Evolutionary conservation across 208 protist species (phyloP).

Genomic region (Herpetomonas tarakana): DNA sequence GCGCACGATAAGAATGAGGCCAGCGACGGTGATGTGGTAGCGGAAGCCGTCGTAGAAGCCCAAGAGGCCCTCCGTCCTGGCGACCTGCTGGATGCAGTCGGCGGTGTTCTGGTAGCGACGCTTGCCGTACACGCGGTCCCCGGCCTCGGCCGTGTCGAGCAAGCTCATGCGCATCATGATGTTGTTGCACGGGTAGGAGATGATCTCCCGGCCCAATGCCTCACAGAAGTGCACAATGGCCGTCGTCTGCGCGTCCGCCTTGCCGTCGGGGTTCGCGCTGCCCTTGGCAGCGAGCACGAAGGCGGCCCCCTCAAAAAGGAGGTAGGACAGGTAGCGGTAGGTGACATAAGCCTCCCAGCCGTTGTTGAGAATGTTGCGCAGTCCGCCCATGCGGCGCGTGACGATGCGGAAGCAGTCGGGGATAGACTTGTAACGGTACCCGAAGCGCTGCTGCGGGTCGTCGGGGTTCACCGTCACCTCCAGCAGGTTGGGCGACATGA

Average conservation of each 20-base stretch:
- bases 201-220: slow-evolving; percentile 21
- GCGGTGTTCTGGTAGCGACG: slow-evolving; percentile 13
- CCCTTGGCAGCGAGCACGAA: not conserved
- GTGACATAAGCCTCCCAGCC: slow-evolving; percentile 1
- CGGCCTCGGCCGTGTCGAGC: slow-evolving; percentile 20
- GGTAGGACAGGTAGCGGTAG: slow-evolving; percentile 5
- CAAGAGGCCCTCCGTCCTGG: slow-evolving; percentile 23
- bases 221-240: slow-evolving; percentile 30
- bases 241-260: slow-evolving; percentile 16
- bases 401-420: not conserved
- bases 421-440: not conserved
- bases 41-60: slow-evolving; percentile 28
- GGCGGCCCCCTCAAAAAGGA: not conserved
- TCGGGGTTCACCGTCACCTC: slow-evolving; percentile 1
- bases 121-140: slow-evolving; percentile 12
- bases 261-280: not conserved
- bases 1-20: not conserved
- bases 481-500: not conserved
- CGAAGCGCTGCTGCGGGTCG: not conserved
- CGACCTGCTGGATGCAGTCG: slow-evolving; percentile 28
- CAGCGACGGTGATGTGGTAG: slow-evolving; percentile 5
- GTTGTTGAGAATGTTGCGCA: slow-evolving; percentile 2
- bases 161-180: slow-evolving; percentile 6
- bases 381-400: not conserved
- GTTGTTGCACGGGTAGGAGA: slow-evolving; percentile 5